Percentiles rank a stretch among this genome's conserved stretches.
phyloP scores from a whole-genome alignment of 78 protist genomes.

The Paulinella micropora region DNA sequence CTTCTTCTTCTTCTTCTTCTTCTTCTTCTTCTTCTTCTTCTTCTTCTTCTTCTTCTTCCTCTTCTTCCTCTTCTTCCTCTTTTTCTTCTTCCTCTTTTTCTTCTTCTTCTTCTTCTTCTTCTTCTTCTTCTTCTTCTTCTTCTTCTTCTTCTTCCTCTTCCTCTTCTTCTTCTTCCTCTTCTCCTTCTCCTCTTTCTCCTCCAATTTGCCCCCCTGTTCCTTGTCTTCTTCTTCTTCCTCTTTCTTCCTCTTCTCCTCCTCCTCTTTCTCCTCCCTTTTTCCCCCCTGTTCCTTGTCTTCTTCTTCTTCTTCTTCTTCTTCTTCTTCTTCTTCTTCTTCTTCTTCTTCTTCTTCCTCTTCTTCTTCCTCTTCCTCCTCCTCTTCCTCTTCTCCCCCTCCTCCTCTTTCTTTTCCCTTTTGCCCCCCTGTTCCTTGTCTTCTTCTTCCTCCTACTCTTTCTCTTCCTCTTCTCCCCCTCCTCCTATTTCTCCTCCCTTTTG shows the following conservation, averaged over 20 bases:
- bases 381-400: neutral
- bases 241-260: neutral
- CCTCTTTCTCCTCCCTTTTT: neutral
- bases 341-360: neutral
- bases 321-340: neutral
- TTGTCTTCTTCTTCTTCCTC: neutral
- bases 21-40: too few relatives aligned
- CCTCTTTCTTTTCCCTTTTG: neutral
- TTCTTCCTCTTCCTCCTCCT: neutral
- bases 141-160: neutral
- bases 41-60: too few relatives aligned
- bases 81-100: too few relatives aligned
- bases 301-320: neutral
- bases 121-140: neutral
- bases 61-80: too few relatives aligned
- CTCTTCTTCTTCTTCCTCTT: neutral
- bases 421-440: neutral
- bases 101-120: too few relatives aligned
- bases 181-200: neutral
- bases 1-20: too few relatives aligned
- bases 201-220: neutral
- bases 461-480: neutral
- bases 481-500: neutral
- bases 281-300: neutral
- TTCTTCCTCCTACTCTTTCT: neutral